Evolutionary conservation across 2,329 filamentous ascomycete species (phyloP), one percentile per base, ranked within the genome.

Genomic region (Cladosporium sp.): DNA sequence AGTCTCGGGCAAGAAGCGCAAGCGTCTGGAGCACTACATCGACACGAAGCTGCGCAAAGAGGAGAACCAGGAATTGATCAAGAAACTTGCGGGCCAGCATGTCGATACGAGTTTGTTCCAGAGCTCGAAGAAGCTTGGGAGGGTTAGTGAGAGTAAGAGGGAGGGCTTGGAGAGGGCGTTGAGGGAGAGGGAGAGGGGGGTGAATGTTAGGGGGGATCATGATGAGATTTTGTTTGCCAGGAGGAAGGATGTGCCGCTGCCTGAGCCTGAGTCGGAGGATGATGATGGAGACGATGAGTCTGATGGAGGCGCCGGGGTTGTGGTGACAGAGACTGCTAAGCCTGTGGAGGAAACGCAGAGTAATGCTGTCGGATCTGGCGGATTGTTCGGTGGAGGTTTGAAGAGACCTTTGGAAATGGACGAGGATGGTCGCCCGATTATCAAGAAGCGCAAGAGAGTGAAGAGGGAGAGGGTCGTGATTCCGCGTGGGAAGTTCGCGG

Each of bases 1-100:
- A 69, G 83, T 89, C 65, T 86, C 84, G 1, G 78, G 81, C 23
- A 90, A 90, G 77, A 90, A 90, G 77, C 83, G 86, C 70, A 90
- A 90, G 79, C 81, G 88, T 63, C 73, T 90, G 68, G 87, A 90
- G 70, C 89, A 90, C 74, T 90, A 90, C 70, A 88, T 90, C 76
- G 93, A 98, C 73, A 95, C 86, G 66, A 99, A 99, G 83, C 82
- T 99, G 54, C 91, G 89, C 77, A 97, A 96, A 77, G 95, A 99
- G 75, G 94, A 98, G 77, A 96, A 92, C 73, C 84, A 91, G 30
- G 90, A 88, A 65, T 82, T 99, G 32, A 84, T 98, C 71, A 91
- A 91, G 75, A 93, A 95, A 76, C 84, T 99, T 28, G 91, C 91
- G 21, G 84, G 87, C 67, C 85, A 87, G 63, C 93, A 90, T 74